phyloP scores from a whole-genome alignment of 108 stramenopile species.

The Licmophora abbreviata region DNA sequence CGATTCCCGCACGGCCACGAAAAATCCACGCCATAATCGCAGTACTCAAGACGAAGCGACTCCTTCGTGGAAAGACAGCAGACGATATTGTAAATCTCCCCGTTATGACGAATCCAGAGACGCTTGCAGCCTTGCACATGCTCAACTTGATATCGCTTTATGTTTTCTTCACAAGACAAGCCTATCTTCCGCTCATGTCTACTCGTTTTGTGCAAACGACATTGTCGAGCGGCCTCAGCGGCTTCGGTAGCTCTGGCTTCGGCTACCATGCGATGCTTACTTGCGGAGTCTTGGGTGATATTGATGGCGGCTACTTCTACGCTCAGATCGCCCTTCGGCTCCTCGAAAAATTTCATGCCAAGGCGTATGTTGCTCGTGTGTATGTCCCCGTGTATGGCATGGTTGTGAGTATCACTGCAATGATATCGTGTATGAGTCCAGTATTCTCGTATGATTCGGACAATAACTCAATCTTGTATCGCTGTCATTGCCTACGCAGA shows the following conservation, averaged over 20 bases:
- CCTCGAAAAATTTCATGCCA: constrained; percentile 19
- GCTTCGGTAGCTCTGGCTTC: no score
- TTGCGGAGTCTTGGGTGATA: neutral
- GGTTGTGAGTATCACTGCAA: no score
- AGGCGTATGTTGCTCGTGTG: constrained; percentile 17
- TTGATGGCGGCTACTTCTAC: neutral
- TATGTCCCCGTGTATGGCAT: constrained; percentile 18
- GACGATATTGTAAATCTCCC: constrained; percentile 11
- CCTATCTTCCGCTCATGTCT: neutral
- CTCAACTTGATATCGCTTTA: constrained; percentile 10
- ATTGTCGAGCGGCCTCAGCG: no score
- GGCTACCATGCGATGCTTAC: neutral
- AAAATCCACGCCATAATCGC: neutral
- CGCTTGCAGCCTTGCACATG: constrained; percentile 17
- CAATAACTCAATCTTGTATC: no score
- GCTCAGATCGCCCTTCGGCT: constrained; percentile 13
- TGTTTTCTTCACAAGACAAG: neutral
- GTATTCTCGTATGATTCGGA: no score
- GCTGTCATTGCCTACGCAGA: no score
- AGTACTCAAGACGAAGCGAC: constrained; percentile 5
- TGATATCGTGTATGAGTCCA: no score
- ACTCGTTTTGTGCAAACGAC: neutral
- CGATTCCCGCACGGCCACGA: constrained; percentile 5
- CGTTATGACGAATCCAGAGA: constrained; percentile 13
- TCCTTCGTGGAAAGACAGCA: constrained; percentile 9